phyloP scores from a whole-genome alignment of 2,329 filamentous ascomycete genomes.

The Diaporthe australafricana region DNA sequence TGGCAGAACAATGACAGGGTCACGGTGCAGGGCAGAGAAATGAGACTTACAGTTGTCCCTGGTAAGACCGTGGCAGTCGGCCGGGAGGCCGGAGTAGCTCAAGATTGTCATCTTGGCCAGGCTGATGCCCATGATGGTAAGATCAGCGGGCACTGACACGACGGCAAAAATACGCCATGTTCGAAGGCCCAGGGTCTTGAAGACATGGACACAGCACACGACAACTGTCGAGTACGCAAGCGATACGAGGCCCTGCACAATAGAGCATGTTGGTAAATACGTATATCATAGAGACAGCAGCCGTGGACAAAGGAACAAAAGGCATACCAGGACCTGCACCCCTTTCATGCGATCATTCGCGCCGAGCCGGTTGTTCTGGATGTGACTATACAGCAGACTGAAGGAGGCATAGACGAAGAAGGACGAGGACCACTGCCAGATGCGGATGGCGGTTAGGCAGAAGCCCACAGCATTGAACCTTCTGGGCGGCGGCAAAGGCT shows the following conservation, averaged over 20 bases:
- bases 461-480: slow-evolving; percentile 38
- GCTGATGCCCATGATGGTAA: slow-evolving; percentile 41
- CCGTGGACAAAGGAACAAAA: neutral
- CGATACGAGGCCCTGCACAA: slow-evolving; percentile 36
- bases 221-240: slow-evolving; percentile 40
- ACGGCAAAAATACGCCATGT: slow-evolving; percentile 39
- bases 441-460: slow-evolving; percentile 36
- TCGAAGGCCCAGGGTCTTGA: slow-evolving; percentile 35
- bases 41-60: slow-evolving; percentile 35
- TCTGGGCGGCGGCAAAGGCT: slow-evolving; percentile 10
- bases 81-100: slow-evolving; percentile 36
- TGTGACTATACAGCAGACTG: slow-evolving; percentile 31
- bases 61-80: slow-evolving; percentile 37
- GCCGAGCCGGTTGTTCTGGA: slow-evolving; percentile 28
- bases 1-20: neutral
- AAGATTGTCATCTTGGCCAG: slow-evolving; percentile 41
- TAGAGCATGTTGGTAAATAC: neutral
- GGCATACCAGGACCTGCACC: slow-evolving; percentile 35
- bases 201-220: slow-evolving; percentile 39
- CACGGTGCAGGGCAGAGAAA: neutral
- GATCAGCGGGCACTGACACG: slow-evolving; percentile 40
- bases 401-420: slow-evolving; percentile 46
- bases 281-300: neutral
- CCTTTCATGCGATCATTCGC: slow-evolving; percentile 31
- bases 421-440: slow-evolving; percentile 42